Evolutionary conservation across 2,329 filamentous ascomycete genomes (phyloP).

Genomic region (Fusarium sp.): DNA sequence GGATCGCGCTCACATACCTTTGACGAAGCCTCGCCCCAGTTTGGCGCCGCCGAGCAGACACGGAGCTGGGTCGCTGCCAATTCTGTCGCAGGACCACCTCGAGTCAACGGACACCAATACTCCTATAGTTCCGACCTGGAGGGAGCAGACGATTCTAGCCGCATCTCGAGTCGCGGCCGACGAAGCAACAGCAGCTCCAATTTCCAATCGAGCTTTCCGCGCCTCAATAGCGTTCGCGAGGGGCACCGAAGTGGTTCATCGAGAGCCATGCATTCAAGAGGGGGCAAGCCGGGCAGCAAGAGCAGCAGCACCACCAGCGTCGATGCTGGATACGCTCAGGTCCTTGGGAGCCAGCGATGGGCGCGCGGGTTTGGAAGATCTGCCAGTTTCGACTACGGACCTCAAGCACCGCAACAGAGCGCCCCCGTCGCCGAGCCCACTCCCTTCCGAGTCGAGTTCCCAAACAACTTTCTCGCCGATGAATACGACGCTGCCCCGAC

Average conservation of each 20-base stretch:
- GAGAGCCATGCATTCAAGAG: conserved; percentile 61
- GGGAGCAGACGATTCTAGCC: conserved; percentile 64
- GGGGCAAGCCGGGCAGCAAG: conserved; percentile 76
- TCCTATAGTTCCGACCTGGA: conserved; percentile 74
- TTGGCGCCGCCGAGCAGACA: conserved; percentile 49
- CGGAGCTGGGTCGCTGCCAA: conserved; percentile 47
- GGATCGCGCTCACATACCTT: conserved; percentile 44
- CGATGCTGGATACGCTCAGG: conserved; percentile 71
- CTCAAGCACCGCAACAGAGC: conserved; percentile 49
- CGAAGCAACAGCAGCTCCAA: conserved; percentile 87
- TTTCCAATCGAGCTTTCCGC: conserved; percentile 69
- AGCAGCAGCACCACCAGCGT: conserved; percentile 77
- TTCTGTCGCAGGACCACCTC: conserved; percentile 38
- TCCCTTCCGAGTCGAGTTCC: conserved; percentile 62
- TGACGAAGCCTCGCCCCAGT: conserved; percentile 43
- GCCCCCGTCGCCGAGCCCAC: conserved; percentile 37
- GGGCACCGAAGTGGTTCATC: conserved; percentile 54
- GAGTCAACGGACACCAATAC: conserved; percentile 53
- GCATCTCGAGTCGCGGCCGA: conserved; percentile 69
- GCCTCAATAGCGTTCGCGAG: conserved; percentile 73
- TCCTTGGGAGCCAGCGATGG: conserved; percentile 69
- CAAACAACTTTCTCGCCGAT: conserved; percentile 61
- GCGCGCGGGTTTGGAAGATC: conserved; percentile 68
- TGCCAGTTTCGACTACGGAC: conserved; percentile 80
- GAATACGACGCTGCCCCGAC: conserved; percentile 87